Evolutionary conservation across 106 monocot species (phyloP).

Genomic region (Apostasia ramifera): DNA sequence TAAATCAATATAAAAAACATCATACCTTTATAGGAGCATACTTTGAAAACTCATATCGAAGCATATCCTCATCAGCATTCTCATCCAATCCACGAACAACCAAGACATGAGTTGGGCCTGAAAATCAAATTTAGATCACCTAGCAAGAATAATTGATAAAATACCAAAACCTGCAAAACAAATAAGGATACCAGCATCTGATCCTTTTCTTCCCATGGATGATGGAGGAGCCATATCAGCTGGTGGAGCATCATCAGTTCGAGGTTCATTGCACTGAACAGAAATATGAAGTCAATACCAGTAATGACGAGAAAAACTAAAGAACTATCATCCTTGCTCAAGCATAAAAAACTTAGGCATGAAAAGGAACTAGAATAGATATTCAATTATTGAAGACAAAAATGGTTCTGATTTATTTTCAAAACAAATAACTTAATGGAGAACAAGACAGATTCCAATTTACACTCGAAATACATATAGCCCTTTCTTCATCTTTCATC

Average conservation of each 20-base stretch:
- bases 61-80: constrained; percentile 99
- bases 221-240: constrained; percentile 60
- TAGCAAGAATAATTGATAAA: constrained; percentile 1
- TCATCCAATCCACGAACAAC: constrained; percentile 99
- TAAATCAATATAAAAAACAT: not conserved
- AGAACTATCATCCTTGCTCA: too few relatives aligned
- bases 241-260: constrained; percentile 81
- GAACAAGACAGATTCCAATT: too few relatives aligned
- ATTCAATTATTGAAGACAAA: too few relatives aligned
- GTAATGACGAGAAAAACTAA: too few relatives aligned
- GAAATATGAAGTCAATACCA: not conserved
- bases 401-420: too few relatives aligned
- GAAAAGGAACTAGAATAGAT: too few relatives aligned
- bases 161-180: constrained; percentile 4
- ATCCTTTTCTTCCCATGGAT: constrained; percentile 60
- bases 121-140: constrained; percentile 3
- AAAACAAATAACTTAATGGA: too few relatives aligned
- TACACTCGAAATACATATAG: too few relatives aligned
- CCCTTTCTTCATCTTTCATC: too few relatives aligned
- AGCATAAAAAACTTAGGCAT: too few relatives aligned
- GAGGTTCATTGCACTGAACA: constrained; percentile 78
- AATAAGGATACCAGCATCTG: constrained; percentile 51
- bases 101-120: constrained; percentile 95
- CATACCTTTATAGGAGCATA: constrained; percentile 90
- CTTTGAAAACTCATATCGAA: constrained; percentile 94